Percentiles rank a stretch among this genome's conserved stretches.
phyloP scores from a whole-genome alignment of 352 stramenopile genomes.

The Pythium sukuiense region DNA sequence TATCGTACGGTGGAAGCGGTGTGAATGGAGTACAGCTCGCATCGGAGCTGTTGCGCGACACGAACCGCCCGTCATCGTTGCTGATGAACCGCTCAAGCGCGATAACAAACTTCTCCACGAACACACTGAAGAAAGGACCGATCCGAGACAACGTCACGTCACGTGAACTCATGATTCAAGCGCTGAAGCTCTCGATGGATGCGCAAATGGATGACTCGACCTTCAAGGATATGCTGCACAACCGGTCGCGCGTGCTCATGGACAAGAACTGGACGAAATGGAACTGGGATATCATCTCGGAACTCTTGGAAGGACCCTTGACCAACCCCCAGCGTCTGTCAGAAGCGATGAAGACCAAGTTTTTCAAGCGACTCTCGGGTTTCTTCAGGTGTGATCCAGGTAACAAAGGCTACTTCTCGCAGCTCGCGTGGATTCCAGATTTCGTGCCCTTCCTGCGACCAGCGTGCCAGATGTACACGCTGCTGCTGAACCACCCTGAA shows the following conservation, averaged over 20 bases:
- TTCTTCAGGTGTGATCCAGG: constrained; percentile 90
- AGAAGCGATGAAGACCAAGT: constrained; percentile 92
- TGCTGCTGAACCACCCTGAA: constrained; percentile 86
- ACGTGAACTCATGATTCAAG: constrained; percentile 83
- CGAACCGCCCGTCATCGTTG: constrained; percentile 74
- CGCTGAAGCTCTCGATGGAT: constrained; percentile 86
- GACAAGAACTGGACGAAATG: constrained; percentile 92
- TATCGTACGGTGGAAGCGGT: constrained; percentile 78
- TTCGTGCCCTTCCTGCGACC: constrained; percentile 86
- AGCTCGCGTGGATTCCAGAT: constrained; percentile 89
- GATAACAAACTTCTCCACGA: constrained; percentile 30
- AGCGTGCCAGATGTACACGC: constrained; percentile 89
- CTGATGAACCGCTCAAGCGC: constrained; percentile 25
- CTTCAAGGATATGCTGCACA: constrained; percentile 90
- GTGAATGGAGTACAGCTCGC: constrained; percentile 88
- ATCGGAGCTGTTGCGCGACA: constrained; percentile 84
- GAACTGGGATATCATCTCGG: constrained; percentile 92
- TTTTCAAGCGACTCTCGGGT: constrained; percentile 88
- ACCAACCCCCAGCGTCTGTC: constrained; percentile 85
- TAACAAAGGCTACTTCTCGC: constrained; percentile 90
- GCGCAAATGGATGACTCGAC: constrained; percentile 87
- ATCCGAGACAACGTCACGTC: constrained; percentile 73
- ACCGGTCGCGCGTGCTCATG: constrained; percentile 76
- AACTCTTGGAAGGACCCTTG: constrained; percentile 84
- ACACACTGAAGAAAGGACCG: constrained; percentile 33